phyloP scores from a whole-genome alignment of 768 basidiomycete species.

The Saitozyma sp. region DNA sequence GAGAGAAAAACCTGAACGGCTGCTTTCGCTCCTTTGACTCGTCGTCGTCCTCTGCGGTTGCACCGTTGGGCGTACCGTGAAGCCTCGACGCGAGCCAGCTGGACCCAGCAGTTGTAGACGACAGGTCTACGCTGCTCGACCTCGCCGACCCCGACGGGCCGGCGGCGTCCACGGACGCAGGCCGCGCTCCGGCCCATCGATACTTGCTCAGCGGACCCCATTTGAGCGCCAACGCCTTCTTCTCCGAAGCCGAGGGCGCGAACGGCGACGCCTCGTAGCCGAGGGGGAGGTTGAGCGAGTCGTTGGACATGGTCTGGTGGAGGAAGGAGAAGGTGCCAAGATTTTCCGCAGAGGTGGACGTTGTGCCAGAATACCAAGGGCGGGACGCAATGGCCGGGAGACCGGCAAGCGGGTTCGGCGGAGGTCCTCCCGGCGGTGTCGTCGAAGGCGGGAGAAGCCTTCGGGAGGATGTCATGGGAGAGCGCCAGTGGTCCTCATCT shows the following conservation, averaged over 20 bases:
- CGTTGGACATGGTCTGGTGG: constrained; percentile 36
- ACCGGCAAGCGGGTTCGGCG: constrained; percentile 8
- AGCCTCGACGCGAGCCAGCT: not conserved
- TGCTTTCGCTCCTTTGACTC: constrained; percentile 8
- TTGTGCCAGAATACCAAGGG: constrained; percentile 44
- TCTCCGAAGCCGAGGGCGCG: constrained; percentile 47
- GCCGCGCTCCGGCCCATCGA: constrained; percentile 15
- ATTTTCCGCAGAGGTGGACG: constrained; percentile 31
- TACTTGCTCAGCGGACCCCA: constrained; percentile 45
- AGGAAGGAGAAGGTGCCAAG: constrained; percentile 27
- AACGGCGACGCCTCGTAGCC: constrained; percentile 40
- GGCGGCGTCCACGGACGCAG: not conserved
- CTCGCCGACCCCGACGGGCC: too few relatives aligned
- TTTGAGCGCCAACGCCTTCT: constrained; percentile 42
- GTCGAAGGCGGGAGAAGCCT: not conserved
- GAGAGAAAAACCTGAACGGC: constrained; percentile 25
- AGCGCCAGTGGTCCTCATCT: constrained; percentile 28
- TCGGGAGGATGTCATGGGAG: constrained; percentile 16
- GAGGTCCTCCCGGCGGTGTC: not conserved
- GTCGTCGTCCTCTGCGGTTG: constrained; percentile 4
- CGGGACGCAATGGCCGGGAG: constrained; percentile 26
- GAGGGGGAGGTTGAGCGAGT: constrained; percentile 33
- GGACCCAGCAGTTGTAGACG: not conserved
- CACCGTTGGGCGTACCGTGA: not conserved
- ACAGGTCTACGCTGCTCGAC: not conserved